Base-by-base conservation (phyloP, 306 rosid species). In the Castanopsis chinensis region DNA sequence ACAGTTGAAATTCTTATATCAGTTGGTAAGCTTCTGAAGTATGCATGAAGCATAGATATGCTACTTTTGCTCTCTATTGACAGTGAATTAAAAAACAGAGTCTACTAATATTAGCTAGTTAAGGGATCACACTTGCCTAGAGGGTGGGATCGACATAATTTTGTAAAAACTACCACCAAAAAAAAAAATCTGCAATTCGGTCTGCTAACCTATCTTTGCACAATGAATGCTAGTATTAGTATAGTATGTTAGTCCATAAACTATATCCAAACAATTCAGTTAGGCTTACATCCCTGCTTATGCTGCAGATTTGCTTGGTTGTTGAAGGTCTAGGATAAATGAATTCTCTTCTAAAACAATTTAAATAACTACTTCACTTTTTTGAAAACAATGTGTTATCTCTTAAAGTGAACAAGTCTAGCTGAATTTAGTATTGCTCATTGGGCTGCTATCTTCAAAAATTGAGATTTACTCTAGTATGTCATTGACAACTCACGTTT, bases 1-100 rank as follows among this genome's bases (percentile, higher is more conserved):
- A 91, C 96, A 2, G 97, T 92, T 53, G 82, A 82, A 83, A 90
- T 95, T 83, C 82, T 80, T 18, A 70, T 95, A 63, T 89, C 98
- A 21, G 76, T 92, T 2, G 99, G 98, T 91, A 77, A 88, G 97
- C 61, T 81, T 71, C 79, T 72, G 33, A 80, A 73, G 14, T 41
- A 59, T 2, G 5, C 10, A 18, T 41, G 6, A 33, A 63, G 20
- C 25, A 0, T 49, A 15, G 67, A 53, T 64, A 20, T 59, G 6
- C 11, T 58, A 10, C 28, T 21, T 75, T 17, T n/a, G 21, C 43
- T 75, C 30, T 32, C 7, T 6, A 4, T 63, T 63, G 51, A 67
- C 6, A 9, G 51, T 65, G 19, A 18, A 6, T 65, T 21, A 15
- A 3, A 32, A 18, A 28, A 63, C 32, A 2, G 5, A 14, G 43